These are phyloP conservation scores for Leersia perrieri DNA, from an alignment of 176 grass and related monocot species.

Conservation along the genomic window DNA sequence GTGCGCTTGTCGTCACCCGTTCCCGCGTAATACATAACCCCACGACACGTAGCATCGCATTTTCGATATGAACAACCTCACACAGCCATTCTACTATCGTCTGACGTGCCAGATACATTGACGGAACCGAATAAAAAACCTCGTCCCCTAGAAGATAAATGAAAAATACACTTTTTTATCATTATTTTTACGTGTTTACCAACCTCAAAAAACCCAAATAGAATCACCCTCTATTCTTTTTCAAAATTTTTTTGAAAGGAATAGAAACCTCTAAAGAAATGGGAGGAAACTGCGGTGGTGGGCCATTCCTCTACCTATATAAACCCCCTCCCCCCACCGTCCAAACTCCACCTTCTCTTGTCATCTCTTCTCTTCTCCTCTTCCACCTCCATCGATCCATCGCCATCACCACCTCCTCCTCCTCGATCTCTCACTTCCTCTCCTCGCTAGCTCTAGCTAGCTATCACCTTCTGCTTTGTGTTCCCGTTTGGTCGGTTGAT, in stretches of 20 bases:
- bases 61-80: background rate
- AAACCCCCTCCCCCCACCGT: background rate
- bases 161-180: background rate
- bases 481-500: background rate
- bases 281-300: background rate
- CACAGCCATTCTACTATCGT: background rate
- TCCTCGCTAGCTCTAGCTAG: background rate
- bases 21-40: accelerated
- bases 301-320: constrained; percentile 30
- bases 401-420: background rate
- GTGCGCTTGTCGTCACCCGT: background rate
- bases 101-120: accelerated
- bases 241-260: background rate
- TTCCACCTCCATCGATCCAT: background rate
- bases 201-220: background rate
- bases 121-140: background rate
- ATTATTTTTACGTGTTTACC: background rate
- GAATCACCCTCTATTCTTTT: background rate
- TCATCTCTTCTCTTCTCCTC: background rate
- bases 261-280: background rate
- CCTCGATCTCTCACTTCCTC: background rate
- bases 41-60: background rate
- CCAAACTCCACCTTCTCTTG: background rate
- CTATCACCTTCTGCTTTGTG: background rate
- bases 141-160: background rate